Percentiles rank a stretch among this genome's conserved stretches.
phyloP scores from a whole-genome alignment of 352 stramenopile genomes.

The Aphanomyces euteiches region DNA sequence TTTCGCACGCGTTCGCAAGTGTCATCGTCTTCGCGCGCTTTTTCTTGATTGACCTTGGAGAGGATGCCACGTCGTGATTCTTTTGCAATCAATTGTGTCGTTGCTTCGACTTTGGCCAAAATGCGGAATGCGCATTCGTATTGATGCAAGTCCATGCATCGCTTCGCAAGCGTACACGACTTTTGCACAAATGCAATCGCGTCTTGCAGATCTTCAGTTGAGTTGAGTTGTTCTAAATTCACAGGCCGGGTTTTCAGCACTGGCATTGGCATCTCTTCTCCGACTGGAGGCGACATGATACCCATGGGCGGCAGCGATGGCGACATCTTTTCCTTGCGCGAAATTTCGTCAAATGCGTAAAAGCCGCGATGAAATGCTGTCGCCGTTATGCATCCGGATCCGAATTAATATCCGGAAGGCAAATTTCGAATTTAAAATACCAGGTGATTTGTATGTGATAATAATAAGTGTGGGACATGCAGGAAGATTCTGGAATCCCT shows the following conservation, averaged over 20 bases:
- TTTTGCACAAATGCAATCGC: slow-evolving; percentile 26
- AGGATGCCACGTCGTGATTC: slow-evolving; percentile 21
- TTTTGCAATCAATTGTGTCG: slow-evolving; percentile 26
- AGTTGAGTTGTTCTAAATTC: slow-evolving; percentile 16
- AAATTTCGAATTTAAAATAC: background rate
- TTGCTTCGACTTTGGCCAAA: slow-evolving; percentile 24
- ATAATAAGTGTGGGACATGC: background rate
- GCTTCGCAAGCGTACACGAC: slow-evolving; percentile 18
- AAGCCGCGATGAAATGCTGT: background rate
- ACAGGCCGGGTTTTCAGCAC: background rate
- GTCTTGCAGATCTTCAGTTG: slow-evolving; percentile 18
- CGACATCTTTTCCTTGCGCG: background rate
- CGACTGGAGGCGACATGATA: background rate
- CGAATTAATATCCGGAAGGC: background rate
- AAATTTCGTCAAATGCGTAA: slow-evolving; percentile 15
- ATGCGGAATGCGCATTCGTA: slow-evolving; percentile 26
- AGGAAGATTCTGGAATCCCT: slow-evolving; percentile 13
- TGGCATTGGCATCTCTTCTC: background rate
- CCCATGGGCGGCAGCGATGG: background rate
- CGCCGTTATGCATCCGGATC: slow-evolving; percentile 10
- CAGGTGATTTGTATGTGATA: background rate
- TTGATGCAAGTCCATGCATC: slow-evolving; percentile 22
- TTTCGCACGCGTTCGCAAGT: slow-evolving; percentile 5
- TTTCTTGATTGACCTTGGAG: slow-evolving; percentile 22
- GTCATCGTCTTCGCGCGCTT: slow-evolving; percentile 15